These are phyloP conservation scores for Xylaria acuta DNA, from an alignment of 495 filamentous ascomycete genomes.

Conservation along the genomic window DNA sequence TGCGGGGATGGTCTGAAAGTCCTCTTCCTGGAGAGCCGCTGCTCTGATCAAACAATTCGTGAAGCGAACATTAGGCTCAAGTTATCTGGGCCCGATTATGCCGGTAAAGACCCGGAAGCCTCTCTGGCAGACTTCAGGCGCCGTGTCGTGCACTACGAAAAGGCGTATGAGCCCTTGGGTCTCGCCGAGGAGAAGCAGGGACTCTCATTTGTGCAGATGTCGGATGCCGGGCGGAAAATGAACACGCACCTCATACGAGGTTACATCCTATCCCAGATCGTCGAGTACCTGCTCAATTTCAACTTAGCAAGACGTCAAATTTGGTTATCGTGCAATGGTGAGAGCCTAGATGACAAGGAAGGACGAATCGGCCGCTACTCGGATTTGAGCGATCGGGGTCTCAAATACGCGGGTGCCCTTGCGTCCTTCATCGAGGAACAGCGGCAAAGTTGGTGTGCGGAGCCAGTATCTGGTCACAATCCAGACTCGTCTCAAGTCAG, in stretches of 20 bases:
- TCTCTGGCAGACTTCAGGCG: constrained; percentile 80
- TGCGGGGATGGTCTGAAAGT: constrained; percentile 74
- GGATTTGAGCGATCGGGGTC: constrained; percentile 66
- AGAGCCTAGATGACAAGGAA: constrained; percentile 68
- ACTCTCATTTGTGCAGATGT: constrained; percentile 61
- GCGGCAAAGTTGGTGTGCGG: constrained; percentile 7
- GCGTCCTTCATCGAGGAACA: constrained; percentile 63
- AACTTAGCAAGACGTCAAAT: constrained; percentile 82
- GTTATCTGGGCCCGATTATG: constrained; percentile 82
- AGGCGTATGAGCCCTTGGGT: constrained; percentile 78
- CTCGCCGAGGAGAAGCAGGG: constrained; percentile 74
- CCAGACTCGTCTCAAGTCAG: constrained; percentile 11
- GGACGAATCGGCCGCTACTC: constrained; percentile 77
- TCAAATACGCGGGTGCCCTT: constrained; percentile 65
- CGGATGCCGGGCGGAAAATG: constrained; percentile 83
- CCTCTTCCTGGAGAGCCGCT: constrained; percentile 79
- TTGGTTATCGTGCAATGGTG: constrained; percentile 83
- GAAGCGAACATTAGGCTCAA: constrained; percentile 87
- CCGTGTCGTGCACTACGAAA: constrained; percentile 77
- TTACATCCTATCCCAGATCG: constrained; percentile 78
- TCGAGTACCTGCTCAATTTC: constrained; percentile 84
- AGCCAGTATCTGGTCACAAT: constrained; percentile 16
- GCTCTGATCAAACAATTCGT: constrained; percentile 70
- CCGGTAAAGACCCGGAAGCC: constrained; percentile 71
- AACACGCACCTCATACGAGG: constrained; percentile 80